phyloP scores from a whole-genome alignment of 2,329 filamentous ascomycete species.

The Fusarium mangiferae region DNA sequence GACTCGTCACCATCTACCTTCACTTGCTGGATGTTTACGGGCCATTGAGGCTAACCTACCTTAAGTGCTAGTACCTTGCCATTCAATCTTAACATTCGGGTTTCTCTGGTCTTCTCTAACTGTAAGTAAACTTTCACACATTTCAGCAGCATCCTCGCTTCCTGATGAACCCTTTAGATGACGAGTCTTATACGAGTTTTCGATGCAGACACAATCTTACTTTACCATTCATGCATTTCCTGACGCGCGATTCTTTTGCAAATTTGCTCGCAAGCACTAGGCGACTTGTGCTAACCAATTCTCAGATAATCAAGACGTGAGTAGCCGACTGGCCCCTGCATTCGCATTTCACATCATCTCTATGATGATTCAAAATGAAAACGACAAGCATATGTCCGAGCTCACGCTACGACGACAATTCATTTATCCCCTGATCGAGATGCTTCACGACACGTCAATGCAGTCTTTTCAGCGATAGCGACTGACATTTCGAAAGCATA shows the following conservation, averaged over 20 bases:
- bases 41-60: slow-evolving; percentile 36
- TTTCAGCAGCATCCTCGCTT: slow-evolving; percentile 41
- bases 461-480: slow-evolving; percentile 20
- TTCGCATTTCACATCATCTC: slow-evolving; percentile 34
- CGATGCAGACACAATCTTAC: slow-evolving; percentile 74
- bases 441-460: slow-evolving; percentile 25
- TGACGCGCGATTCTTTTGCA: slow-evolving; percentile 46
- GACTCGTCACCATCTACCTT: slow-evolving; percentile 57
- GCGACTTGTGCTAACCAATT: slow-evolving; percentile 35
- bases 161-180: slow-evolving; percentile 67
- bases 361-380: slow-evolving; percentile 87
- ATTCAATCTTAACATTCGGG: too few relatives aligned
- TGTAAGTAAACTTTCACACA: slow-evolving; percentile 29
- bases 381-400: slow-evolving; percentile 99
- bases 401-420: slow-evolving; percentile 60
- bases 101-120: neutral
- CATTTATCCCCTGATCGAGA: slow-evolving; percentile 50
- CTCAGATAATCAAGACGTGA: slow-evolving; percentile 35
- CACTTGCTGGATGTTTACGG: slow-evolving; percentile 13
- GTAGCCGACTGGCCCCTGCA: slow-evolving; percentile 29
- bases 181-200: slow-evolving; percentile 82
- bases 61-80: slow-evolving; percentile 30
- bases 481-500: slow-evolving; percentile 41
- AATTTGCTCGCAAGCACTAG: slow-evolving; percentile 8
- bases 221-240: slow-evolving; percentile 79